Evolutionary conservation across 2,329 filamentous ascomycete genomes (phyloP).

Genomic region (Canariomyces notabilis): DNA sequence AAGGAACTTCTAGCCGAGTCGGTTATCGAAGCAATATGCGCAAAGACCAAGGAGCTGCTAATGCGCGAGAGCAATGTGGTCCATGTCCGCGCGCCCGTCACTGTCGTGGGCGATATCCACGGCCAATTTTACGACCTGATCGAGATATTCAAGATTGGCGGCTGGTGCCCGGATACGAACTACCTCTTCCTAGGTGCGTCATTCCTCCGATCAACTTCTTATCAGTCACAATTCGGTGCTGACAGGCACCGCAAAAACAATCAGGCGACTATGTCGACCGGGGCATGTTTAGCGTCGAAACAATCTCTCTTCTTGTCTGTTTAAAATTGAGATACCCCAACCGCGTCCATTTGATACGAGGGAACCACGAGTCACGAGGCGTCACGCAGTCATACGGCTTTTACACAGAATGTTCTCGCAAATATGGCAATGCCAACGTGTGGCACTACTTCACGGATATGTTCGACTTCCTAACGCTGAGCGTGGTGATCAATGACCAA

Average conservation of each 20-base stretch:
- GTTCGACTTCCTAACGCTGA: constrained; percentile 97
- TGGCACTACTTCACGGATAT: constrained; percentile 99
- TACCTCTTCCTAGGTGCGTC: constrained; percentile 85
- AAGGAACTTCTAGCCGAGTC: constrained; percentile 94
- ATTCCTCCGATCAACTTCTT: background rate
- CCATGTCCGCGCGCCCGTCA: constrained; percentile 90
- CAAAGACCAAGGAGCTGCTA: constrained; percentile 95
- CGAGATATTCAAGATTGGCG: constrained; percentile 98
- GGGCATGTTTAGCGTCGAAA: constrained; percentile 97
- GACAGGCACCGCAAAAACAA: background rate
- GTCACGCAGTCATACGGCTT: constrained; percentile 99
- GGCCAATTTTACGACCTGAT: constrained; percentile 99
- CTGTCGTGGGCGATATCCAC: constrained; percentile 96
- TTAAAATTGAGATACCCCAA: constrained; percentile 95
- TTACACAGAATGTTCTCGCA: constrained; percentile 95
- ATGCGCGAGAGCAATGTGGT: constrained; percentile 99
- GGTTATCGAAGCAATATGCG: constrained; percentile 97
- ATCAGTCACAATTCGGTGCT: background rate
- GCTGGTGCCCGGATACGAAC: constrained; percentile 95
- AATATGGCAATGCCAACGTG: constrained; percentile 97
- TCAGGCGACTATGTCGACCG: constrained; percentile 97
- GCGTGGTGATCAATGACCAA: constrained; percentile 96
- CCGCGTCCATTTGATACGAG: constrained; percentile 91
- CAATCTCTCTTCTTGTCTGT: constrained; percentile 94
- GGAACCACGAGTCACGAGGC: constrained; percentile 95